A percentile compares a stretch with the other conserved stretches of the same genome.
phyloP scores from a whole-genome alignment of 2,329 filamentous ascomycete genomes.

The Fusarium duplospermum region DNA sequence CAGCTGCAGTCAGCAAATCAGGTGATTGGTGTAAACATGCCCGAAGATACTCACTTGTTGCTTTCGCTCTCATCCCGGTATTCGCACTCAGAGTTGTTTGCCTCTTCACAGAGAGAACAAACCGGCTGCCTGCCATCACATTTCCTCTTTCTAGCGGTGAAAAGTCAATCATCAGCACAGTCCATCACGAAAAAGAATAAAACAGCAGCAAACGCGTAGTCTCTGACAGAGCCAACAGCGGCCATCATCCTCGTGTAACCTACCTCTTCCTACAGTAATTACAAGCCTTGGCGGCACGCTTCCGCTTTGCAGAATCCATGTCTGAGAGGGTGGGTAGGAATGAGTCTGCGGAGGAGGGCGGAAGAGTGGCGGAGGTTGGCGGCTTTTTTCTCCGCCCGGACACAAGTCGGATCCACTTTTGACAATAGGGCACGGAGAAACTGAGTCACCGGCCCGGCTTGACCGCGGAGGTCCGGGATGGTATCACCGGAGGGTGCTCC shows the following conservation, averaged over 20 bases:
- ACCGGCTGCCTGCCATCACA: slow-evolving; percentile 36
- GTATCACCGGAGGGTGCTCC: neutral
- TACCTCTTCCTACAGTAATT: slow-evolving; percentile 39
- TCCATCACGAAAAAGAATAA: neutral
- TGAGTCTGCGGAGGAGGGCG: slow-evolving; percentile 26
- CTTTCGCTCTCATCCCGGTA: slow-evolving; percentile 29
- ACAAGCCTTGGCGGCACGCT: slow-evolving; percentile 40
- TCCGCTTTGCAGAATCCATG: slow-evolving; percentile 38
- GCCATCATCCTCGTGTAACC: neutral
- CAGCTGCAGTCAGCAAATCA: neutral
- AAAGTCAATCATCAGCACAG: neutral
- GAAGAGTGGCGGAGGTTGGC: slow-evolving; percentile 22
- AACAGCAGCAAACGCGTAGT: neutral
- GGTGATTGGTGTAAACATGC: too few species aligned
- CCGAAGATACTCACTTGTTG: neutral
- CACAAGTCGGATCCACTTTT: neutral
- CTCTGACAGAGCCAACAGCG: neutral
- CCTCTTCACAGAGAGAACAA: slow-evolving; percentile 33
- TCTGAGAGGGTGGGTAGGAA: neutral
- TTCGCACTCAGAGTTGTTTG: slow-evolving; percentile 34
- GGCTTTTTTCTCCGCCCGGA: slow-evolving; percentile 20
- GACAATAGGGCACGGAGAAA: neutral
- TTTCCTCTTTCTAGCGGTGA: slow-evolving; percentile 29
- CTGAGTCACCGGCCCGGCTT: neutral
- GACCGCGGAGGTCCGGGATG: neutral